Evolutionary conservation across 225 moss, liverwort and hornwort species (phyloP), one percentile per base, ranked within the genome.

Genomic region (Polytrichum commune): DNA sequence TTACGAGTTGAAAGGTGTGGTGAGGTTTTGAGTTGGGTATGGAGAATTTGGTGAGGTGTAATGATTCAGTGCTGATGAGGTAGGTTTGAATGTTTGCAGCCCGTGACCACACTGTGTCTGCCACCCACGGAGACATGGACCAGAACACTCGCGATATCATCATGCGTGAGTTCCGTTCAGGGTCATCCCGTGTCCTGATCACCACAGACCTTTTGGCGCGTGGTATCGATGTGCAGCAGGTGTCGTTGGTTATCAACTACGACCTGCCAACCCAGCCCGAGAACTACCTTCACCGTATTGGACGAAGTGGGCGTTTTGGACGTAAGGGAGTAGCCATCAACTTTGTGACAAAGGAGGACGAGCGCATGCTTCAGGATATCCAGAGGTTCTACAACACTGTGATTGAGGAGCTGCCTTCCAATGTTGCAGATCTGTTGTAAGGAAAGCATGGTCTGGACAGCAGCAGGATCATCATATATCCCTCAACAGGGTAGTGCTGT

Each of bases 351-450:
- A 91, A 89, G 86, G 91, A 91, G 1, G 91, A 91, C 19, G 86
- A 89, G 79, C 86, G 86, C 63, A 91, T 91, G 91, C 81, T 91
- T 64, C 91, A 91, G 82, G 91, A 91, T 35, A 91, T 91, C 61
- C 91, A 91, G 89, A 91, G 88, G 84, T 91, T 91, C 79, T 91
- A 91, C 76, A 91, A 91, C 83, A 91, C 91, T 19, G 84, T 85
- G 35, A 86, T 91, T 63, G 89, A 91, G 79, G 91, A 91, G 81
- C 80, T 91, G 32, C 85, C 85, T 30, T 72, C 71, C 13, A 86
- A 86, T 66, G 85, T 86, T 19, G 85, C 85, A 23, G 85, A 91
- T 74, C 89, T 89, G 68, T 79, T 91, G 75, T 91, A 76, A 58
- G 58, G 6, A 4, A 58, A 23, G 58, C n/a, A 58, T 4, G 8